Percentiles rank a stretch among this genome's conserved stretches.
Conservation (phyloP, 495 filamentous ascomycete genomes). For the Aspergillus egyptiacus region DNA sequence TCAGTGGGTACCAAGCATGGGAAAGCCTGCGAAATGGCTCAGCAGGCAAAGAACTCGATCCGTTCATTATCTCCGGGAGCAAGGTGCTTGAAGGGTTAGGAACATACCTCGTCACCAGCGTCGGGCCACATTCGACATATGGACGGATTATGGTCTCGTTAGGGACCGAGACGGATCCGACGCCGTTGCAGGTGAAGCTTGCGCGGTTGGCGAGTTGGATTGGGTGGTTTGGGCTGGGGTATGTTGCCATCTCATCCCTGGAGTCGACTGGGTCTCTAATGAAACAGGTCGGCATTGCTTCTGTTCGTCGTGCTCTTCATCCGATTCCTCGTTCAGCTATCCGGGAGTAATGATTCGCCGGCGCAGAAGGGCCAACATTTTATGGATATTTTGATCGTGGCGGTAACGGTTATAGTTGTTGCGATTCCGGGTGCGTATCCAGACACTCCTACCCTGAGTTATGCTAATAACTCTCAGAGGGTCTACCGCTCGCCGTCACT, state of each 20-base stretch:
- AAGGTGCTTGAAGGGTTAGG: constrained; percentile 91
- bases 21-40: constrained; percentile 75
- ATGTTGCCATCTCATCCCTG: background rate
- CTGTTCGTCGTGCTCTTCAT: constrained; percentile 5
- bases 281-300: background rate
- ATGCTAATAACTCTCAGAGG: constrained; percentile 32
- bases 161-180: constrained; percentile 70
- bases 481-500: constrained; percentile 61
- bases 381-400: constrained; percentile 61
- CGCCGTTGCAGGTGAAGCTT: constrained; percentile 59
- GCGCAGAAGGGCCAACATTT: constrained; percentile 69
- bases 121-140: constrained; percentile 72
- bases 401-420: constrained; percentile 64
- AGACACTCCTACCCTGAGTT: background rate
- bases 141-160: constrained; percentile 82
- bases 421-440: constrained; percentile 46
- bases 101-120: constrained; percentile 71
- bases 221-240: constrained; percentile 43
- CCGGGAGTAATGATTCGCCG: constrained; percentile 25
- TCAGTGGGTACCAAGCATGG: constrained; percentile 43
- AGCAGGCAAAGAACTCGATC: constrained; percentile 57
- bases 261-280: no score
- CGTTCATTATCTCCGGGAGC: constrained; percentile 87
- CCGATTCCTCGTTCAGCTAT: constrained; percentile 1
- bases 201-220: constrained; percentile 60